Evolutionary conservation across 768 basidiomycete species (phyloP).

Genomic region (Sutorius australiensis): DNA sequence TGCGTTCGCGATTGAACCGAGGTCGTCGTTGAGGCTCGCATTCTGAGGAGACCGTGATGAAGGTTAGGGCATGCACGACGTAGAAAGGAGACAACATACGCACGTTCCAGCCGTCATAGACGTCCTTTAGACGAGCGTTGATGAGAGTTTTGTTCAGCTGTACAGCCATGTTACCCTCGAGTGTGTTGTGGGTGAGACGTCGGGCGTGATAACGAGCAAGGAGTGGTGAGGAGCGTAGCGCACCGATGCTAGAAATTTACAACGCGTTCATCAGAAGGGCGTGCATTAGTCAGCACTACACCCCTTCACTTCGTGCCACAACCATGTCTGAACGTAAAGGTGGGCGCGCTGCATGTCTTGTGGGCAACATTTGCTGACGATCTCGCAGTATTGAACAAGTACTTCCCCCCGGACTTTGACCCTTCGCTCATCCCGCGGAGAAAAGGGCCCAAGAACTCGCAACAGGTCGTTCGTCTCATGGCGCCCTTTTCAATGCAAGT

Average conservation of each 20-base stretch:
- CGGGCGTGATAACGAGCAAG: conserved; percentile 14
- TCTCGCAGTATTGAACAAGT: conserved; percentile 82
- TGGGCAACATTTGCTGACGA: conserved; percentile 1
- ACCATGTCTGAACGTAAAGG: conserved; percentile 86
- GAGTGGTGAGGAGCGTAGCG: conserved; percentile 19
- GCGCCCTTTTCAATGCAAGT: conserved; percentile 96
- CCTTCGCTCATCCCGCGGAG: conserved; percentile 92
- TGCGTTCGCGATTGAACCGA: conserved; percentile 58
- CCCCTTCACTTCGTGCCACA: conserved; percentile 6
- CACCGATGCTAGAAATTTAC: conserved; percentile 31
- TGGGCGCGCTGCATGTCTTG: conserved; percentile 20
- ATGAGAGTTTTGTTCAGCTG: conserved; percentile 66
- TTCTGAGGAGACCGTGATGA: conserved; percentile 37
- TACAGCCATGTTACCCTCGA: conserved; percentile 50
- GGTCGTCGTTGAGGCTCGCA: conserved; percentile 68
- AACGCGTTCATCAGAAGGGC: conserved; percentile 21
- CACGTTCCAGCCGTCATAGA: conserved; percentile 65
- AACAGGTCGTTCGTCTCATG: conserved; percentile 98
- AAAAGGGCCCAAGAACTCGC: conserved; percentile 88
- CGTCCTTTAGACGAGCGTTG: conserved; percentile 50
- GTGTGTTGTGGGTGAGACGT: conserved; percentile 5
- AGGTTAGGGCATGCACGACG: conserved; percentile 9
- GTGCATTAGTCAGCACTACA: conserved; percentile 29
- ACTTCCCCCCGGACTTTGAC: conserved; percentile 98
- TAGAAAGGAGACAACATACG: conserved; percentile 22